Conservation (phyloP, 768 basidiomycete species). For the Pisolithus albus region DNA sequence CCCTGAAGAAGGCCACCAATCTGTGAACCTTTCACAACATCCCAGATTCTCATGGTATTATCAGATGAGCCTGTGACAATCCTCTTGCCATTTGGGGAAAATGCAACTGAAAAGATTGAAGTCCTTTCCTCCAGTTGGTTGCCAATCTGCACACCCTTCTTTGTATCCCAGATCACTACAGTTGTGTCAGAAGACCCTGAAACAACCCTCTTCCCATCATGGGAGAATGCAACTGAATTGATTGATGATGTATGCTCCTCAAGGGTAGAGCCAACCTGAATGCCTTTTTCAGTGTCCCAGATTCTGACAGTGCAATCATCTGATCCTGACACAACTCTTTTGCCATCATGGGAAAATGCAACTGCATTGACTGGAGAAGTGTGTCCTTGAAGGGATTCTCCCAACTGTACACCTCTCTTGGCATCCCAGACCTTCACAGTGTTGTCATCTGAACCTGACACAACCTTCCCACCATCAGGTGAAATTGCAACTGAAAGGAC, state of each 20-base stretch:
- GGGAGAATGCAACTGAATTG: not conserved
- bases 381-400: not conserved
- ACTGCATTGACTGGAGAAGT: not conserved
- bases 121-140: not conserved
- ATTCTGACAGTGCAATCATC: not conserved
- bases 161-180: not conserved
- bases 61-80: not conserved
- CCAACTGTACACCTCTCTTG: not conserved
- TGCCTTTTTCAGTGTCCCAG: not conserved
- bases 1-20: not conserved
- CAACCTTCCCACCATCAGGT: not conserved
- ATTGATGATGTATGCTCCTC: not conserved
- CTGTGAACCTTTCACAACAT: constrained; percentile 4
- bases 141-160: not conserved
- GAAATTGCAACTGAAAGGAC: not conserved
- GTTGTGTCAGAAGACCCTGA: not conserved
- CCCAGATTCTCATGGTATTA: not conserved
- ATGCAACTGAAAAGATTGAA: constrained; percentile 5
- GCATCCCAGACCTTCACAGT: not conserved
- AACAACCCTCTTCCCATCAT: not conserved
- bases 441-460: constrained; percentile 1
- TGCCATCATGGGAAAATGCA: not conserved
- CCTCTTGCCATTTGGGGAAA: constrained; percentile 2
- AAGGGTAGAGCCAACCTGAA: not conserved
- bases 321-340: not conserved